Percentiles rank a stretch among this genome's conserved stretches.
These are phyloP conservation scores for Nemania sp. DNA, from an alignment of 2,329 filamentous ascomycete species.

Conservation along the genomic window DNA sequence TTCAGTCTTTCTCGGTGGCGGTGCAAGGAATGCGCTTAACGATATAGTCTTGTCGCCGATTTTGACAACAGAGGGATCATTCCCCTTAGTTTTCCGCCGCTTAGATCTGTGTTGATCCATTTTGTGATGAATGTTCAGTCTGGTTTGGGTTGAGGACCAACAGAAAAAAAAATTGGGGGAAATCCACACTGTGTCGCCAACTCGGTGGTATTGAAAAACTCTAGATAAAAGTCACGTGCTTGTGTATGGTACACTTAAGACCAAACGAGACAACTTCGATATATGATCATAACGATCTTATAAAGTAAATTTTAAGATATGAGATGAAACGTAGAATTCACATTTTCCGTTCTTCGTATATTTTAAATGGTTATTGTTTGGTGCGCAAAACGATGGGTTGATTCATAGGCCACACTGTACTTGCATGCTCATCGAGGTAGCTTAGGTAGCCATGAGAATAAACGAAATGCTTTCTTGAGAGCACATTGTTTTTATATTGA, in stretches of 20 bases:
- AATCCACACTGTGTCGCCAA: slow-evolving; percentile 34
- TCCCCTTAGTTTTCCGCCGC: slow-evolving; percentile 53
- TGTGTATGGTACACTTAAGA: slow-evolving; percentile 2
- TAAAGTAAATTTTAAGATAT: no score
- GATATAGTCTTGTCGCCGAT: slow-evolving; percentile 64
- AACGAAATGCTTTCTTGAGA: no score
- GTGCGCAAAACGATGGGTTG: background rate
- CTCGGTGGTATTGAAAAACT: background rate
- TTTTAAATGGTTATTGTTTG: background rate
- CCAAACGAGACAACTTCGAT: no score
- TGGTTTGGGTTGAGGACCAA: slow-evolving; percentile 5
- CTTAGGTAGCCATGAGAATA: no score
- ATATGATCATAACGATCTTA: no score
- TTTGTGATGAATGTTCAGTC: slow-evolving; percentile 30
- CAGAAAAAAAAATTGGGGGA: slow-evolving; percentile 22
- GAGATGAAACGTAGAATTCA: no score
- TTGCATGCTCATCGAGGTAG: background rate
- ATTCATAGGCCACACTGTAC: background rate
- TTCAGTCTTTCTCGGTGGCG: slow-evolving; percentile 44
- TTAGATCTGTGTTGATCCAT: slow-evolving; percentile 53
- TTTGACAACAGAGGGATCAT: slow-evolving; percentile 54
- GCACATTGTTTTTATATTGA: no score
- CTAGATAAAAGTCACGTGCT: slow-evolving; percentile 30
- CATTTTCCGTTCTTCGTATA: background rate
- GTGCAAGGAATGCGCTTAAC: slow-evolving; percentile 61